Base-by-base conservation (phyloP, 192 early-diverging fungal species). In the Entomortierella chlamydospora region DNA sequence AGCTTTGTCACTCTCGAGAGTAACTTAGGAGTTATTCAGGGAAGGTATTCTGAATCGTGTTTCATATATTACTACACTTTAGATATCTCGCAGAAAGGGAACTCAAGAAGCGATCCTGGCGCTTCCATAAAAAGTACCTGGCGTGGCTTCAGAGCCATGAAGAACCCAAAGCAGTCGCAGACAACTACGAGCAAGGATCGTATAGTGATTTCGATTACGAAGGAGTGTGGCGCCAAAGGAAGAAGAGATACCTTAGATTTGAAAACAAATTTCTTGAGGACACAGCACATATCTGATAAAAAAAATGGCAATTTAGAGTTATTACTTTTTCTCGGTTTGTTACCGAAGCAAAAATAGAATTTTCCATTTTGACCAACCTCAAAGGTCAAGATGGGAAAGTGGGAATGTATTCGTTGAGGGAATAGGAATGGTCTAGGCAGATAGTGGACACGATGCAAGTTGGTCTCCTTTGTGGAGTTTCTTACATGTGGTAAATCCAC, bases 171-270 rank as follows among this genome's bases (percentile, higher is more conserved):
- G 90, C 90, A 8, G 96, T 98, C 54, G 98, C 95, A 8, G 96
- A 98, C 66, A 94, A 97, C 73, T 99, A 94, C 84, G 97, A 99
- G 82, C 93, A 95, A 81, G 97, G 97, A 28, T 96, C 97, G 18
- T 99, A 99, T 74, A 91, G 98, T 31, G 98, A 98, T 84, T 99
- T 99, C 87, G 97, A 99, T 81, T 98, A 95, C 67, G 97, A 99
- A 73, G 94, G 92, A n/a, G 91, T 91, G 29, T 99, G 97, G 97
- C 94, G 95, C 64, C 96, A 98, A 73, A 87, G 95, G 51, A 98
- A 96, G 82, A 97, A 98, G 87, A 86, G 87, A 12, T 95, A 98
- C 62, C 98, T 99, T 34, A 91, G 94, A 55, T 96, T 96, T 74
- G 94, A 95, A 73, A 95, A 96, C 89, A 89, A 89, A 81, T 95